Base-by-base conservation (phyloP, 352 stramenopile species). In the Phytophthora rubi region DNA sequence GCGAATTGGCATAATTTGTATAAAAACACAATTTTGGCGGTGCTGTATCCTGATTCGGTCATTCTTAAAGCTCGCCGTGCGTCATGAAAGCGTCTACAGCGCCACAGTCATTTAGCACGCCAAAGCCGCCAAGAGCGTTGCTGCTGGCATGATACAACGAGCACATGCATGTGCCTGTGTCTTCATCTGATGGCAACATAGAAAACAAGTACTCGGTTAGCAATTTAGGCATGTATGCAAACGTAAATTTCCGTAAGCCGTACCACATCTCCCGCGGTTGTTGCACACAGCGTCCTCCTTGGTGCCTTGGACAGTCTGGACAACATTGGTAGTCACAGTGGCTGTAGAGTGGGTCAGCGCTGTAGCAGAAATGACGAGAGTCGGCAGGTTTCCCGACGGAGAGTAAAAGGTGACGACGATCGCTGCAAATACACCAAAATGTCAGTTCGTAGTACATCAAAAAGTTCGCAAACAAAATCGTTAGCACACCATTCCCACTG, bases 241-340 rank as follows among this genome's bases (percentile, higher is more conserved):
- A 30, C 2, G 26, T 30, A 30, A 0, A 0, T 0, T 30, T 30
- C 26, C 26, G 0, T 30, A 30, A 44, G 61, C 80, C 79, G 9
- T 62, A 93, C 85, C 80, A 23, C 86, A 94, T 52, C 82, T 79
- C 0, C 86, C 86, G n/a, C 84, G 84, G 44, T 90, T 91, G 62
- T 92, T 89, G 81, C 90, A 97, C 44, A 91, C 73, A 10, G 47
- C 68, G 54, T 93, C 80, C 57, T 93, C 90, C 59, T 85, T 94
- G 4, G 81, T 94, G 8, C 81, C 85, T 28, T 62, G 55, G 0
- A 55, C 76, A 6, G 60, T 71, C 26, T 84, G 54, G 33, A 53
- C 37, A n/a, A 83, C 65, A 15, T 59, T 67, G 0, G 77, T 72
- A 4, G 48, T 18, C 2, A 92, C 84, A 16, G 65, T 56, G 2